These are phyloP conservation scores for Vigna trinervia DNA, from an alignment of 306 rosid species.

Conservation along the genomic window DNA sequence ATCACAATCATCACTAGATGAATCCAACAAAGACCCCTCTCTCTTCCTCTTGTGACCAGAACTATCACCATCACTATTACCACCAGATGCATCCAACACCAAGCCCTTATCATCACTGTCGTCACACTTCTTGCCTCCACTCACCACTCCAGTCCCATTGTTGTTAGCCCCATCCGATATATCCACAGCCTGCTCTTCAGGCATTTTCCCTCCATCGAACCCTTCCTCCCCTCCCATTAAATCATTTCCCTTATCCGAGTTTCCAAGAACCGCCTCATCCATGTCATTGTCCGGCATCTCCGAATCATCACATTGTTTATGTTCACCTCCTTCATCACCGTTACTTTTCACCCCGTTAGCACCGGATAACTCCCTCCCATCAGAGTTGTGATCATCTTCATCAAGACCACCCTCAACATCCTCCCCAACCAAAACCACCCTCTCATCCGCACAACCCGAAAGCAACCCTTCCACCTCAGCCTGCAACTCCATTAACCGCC, in stretches of 20 bases:
- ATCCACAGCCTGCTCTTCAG: conserved; percentile 5
- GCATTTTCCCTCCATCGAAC: conserved; percentile 19
- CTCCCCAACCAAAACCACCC: conserved; percentile 26
- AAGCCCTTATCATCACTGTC: conserved; percentile 28
- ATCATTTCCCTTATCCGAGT: conserved; percentile 8
- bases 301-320: conserved; percentile 29
- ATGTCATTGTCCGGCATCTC: neutral
- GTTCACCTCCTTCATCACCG: neutral
- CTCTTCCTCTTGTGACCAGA: conserved; percentile 55
- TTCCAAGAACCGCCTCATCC: neutral
- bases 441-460: conserved; percentile 30
- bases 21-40: conserved; percentile 39
- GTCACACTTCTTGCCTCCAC: conserved; percentile 35
- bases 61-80: neutral
- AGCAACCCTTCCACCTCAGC: conserved; percentile 51
- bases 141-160: conserved; percentile 28
- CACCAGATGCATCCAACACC: conserved; percentile 36
- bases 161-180: conserved; percentile 36
- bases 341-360: conserved; percentile 31
- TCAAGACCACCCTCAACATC: conserved; percentile 26
- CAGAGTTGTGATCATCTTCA: conserved; percentile 6
- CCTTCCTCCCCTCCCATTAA: neutral
- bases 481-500: conserved; percentile 59
- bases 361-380: conserved; percentile 1
- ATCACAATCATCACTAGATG: conserved; percentile 19